A percentile compares a stretch with the other conserved stretches of the same genome.
Conservation (phyloP, 306 rosid species). For the Trifolium dubium region DNA sequence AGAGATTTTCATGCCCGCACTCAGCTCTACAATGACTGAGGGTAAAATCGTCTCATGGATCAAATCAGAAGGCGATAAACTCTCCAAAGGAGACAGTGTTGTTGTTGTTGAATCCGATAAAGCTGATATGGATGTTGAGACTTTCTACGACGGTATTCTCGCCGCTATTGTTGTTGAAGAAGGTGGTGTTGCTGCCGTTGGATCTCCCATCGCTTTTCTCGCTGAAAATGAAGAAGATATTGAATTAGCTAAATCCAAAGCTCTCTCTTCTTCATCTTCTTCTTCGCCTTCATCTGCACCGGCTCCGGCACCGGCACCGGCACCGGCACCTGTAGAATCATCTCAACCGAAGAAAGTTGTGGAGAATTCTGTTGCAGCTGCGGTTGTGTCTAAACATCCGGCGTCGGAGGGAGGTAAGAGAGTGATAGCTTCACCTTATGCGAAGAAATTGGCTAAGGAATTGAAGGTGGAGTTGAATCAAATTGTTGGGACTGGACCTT, state of each 20-base stretch:
- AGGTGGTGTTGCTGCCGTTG: constrained; percentile 84
- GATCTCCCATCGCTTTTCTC: constrained; percentile 86
- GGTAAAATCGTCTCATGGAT: constrained; percentile 97
- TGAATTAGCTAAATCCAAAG: constrained; percentile 71
- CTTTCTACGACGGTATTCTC: constrained; percentile 90
- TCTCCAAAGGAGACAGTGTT: constrained; percentile 94
- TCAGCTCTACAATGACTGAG: constrained; percentile 97
- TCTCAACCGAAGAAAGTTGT: constrained; percentile 43
- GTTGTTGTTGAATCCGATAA: constrained; percentile 98
- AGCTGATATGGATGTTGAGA: constrained; percentile 99
- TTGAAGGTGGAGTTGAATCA: constrained; percentile 72
- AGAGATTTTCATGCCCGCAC: constrained; percentile 98
- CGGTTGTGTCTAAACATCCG: constrained; percentile 67
- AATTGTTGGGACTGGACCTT: constrained; percentile 78
- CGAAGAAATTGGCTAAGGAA: constrained; percentile 92
- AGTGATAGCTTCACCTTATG: constrained; percentile 90
- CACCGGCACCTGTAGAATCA: constrained; percentile 28
- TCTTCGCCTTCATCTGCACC: constrained; percentile 31
- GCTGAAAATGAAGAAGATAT: constrained; percentile 91
- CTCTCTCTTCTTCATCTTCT: constrained; percentile 47
- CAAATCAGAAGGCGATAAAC: constrained; percentile 92
- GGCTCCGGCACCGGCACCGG: background rate
- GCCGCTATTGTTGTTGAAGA: constrained; percentile 97
- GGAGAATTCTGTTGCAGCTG: background rate
- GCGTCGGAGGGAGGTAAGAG: constrained; percentile 96